phyloP scores from a whole-genome alignment of 257 asterid species.

The Gardenia jasminoides region DNA sequence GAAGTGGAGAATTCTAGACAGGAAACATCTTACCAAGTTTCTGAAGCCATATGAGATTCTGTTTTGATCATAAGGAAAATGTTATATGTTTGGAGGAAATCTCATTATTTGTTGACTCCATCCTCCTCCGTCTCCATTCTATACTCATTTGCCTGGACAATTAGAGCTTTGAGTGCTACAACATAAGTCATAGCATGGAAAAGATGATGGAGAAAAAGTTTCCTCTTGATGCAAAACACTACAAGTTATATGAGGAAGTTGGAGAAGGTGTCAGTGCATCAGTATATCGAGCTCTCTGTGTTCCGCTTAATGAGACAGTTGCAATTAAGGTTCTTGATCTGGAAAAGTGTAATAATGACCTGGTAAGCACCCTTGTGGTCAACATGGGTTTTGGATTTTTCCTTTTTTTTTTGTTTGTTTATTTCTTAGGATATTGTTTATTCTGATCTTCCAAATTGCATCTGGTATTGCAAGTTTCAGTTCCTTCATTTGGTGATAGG shows the following conservation, averaged over 20 bases:
- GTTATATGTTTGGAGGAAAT: slow-evolving; percentile 35
- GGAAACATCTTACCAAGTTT: background rate
- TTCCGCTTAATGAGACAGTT: slow-evolving; percentile 73
- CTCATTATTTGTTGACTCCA: slow-evolving; percentile 22
- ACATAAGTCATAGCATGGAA: slow-evolving; percentile 42
- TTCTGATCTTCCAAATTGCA: background rate
- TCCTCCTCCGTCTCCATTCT: slow-evolving; percentile 18
- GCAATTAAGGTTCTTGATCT: slow-evolving; percentile 99
- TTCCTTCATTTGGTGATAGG: background rate
- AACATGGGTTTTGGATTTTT: background rate
- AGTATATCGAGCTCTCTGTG: slow-evolving; percentile 80
- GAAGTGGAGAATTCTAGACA: background rate
- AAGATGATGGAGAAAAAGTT: slow-evolving; percentile 51
- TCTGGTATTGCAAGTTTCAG: background rate
- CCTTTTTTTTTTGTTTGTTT: background rate
- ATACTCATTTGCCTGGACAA: slow-evolving; percentile 25
- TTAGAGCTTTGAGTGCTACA: slow-evolving; percentile 21
- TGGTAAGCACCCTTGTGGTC: slow-evolving; percentile 52
- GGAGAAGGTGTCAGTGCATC: slow-evolving; percentile 99
- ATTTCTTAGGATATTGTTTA: background rate
- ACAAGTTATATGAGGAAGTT: slow-evolving; percentile 75
- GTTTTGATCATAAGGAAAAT: slow-evolving; percentile 13
- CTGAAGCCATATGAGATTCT: slow-evolving; percentile 18
- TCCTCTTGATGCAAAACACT: slow-evolving; percentile 74
- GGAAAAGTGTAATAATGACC: slow-evolving; percentile 92